Conservation (phyloP, 805 yeast genomes). For the Nakazawaea ishiwadae region DNA sequence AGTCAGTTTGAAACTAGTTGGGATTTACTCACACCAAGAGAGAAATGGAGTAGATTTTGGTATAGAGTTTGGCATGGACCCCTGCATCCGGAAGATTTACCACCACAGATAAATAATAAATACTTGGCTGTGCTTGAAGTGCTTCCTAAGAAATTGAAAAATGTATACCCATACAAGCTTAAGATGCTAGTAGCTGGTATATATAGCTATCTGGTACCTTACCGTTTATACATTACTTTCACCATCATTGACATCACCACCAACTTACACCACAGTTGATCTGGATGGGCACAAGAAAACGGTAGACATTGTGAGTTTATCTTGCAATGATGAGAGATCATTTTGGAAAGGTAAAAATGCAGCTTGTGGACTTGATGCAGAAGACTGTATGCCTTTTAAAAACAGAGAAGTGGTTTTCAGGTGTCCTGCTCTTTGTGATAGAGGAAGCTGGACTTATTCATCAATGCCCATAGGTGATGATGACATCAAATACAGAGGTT, state of each 20-base stretch:
- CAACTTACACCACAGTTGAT: constrained; percentile 21
- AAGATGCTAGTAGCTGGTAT: constrained; percentile 27
- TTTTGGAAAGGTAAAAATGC: constrained; percentile 77
- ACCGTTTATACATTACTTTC: constrained; percentile 31
- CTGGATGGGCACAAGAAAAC: constrained; percentile 18
- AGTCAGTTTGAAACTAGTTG: constrained; percentile 1
- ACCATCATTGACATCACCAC: constrained; percentile 42
- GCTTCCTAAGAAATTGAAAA: constrained; percentile 35
- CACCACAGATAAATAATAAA: constrained; percentile 33
- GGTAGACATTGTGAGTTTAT: constrained; percentile 34
- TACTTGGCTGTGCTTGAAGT: constrained; percentile 31
- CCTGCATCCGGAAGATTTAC: constrained; percentile 36
- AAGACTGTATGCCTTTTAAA: constrained; percentile 46
- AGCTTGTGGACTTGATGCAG: constrained; percentile 69
- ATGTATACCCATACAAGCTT: constrained; percentile 22
- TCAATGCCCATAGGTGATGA: constrained; percentile 69
- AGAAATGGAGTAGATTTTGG: constrained; percentile 8
- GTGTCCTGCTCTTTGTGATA: constrained; percentile 87
- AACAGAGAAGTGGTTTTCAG: constrained; percentile 49
- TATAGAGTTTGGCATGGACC: constrained; percentile 55
- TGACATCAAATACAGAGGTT: constrained; percentile 64
- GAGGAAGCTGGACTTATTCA: constrained; percentile 72
- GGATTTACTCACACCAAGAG: constrained; percentile 1
- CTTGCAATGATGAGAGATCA: constrained; percentile 40
- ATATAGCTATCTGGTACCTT: constrained; percentile 43